phyloP scores from a whole-genome alignment of 768 basidiomycete species.

The Tulasnella sp. region DNA sequence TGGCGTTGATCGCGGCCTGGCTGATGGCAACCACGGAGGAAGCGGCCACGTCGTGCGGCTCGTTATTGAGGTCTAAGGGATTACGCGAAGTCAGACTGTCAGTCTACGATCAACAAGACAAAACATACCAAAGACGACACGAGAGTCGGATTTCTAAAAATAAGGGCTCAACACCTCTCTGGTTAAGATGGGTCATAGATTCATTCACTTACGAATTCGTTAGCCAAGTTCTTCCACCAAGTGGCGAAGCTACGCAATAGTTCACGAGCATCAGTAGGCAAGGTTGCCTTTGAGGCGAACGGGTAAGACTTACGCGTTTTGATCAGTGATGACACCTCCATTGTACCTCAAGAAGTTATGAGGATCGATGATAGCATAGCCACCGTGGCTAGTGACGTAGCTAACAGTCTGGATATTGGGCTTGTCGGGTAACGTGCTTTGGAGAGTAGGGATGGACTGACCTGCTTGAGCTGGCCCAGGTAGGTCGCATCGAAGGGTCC shows the following conservation, averaged over 20 bases:
- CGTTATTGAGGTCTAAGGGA: conserved; percentile 43
- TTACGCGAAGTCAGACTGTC: background rate
- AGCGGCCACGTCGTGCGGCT: conserved; percentile 49
- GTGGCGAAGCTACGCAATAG: conserved; percentile 13
- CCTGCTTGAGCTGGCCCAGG: conserved; percentile 36
- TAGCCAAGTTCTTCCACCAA: conserved; percentile 45
- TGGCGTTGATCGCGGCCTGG: conserved; percentile 56
- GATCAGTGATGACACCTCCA: conserved; percentile 38
- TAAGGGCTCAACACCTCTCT: background rate
- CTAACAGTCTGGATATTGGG: conserved; percentile 30
- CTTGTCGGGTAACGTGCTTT: background rate
- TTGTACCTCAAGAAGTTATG: conserved; percentile 56
- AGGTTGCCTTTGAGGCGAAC: background rate
- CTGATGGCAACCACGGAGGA: conserved; percentile 40
- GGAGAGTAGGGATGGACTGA: background rate
- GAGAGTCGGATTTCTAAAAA: conserved; percentile 26
- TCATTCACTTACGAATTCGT: conserved; percentile 38
- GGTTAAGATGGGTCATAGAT: background rate
- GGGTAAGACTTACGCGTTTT: conserved; percentile 28
- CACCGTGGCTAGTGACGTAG: conserved; percentile 51
- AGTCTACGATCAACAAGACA: no score
- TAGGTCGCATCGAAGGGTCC: conserved; percentile 44
- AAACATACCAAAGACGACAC: conserved; percentile 38
- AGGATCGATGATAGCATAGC: conserved; percentile 39
- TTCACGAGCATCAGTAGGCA: background rate